Evolutionary conservation across 768 basidiomycete species (phyloP).

Genomic region (Mycena metata): DNA sequence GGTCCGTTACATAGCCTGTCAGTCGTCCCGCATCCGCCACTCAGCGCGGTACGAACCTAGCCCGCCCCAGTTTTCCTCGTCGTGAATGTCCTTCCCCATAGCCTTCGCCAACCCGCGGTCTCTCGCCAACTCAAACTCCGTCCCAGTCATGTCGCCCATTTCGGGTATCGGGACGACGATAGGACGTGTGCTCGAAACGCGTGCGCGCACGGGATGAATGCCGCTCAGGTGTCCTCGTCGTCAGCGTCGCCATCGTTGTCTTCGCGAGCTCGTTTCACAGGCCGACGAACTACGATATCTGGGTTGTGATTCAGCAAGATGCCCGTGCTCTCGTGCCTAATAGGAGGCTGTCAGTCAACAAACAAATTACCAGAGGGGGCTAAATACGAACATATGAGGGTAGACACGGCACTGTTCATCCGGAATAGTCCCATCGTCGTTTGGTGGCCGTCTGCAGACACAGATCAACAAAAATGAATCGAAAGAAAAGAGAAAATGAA

Average conservation of each 20-base stretch:
- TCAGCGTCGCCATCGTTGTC: no score
- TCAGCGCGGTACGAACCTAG: neutral
- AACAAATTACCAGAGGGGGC: neutral
- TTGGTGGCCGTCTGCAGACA: constrained; percentile 4
- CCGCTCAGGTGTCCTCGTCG: neutral
- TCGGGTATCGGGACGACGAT: no score
- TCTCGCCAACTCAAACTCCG: neutral
- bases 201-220: constrained; percentile 3
- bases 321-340: neutral
- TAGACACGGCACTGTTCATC: constrained; percentile 23
- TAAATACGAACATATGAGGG: constrained; percentile 13
- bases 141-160: no score
- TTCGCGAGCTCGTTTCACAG: neutral
- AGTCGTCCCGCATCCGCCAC: neutral
- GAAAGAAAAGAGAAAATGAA: neutral
- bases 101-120: neutral
- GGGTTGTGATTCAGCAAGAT: neutral
- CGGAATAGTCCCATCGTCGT: constrained; percentile 10
- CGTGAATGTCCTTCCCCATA: neutral
- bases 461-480: neutral
- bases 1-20: neutral
- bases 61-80: neutral
- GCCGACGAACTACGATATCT: neutral
- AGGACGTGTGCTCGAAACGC: neutral
- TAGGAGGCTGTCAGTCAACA: neutral